Conservation (phyloP, 306 rosid genomes). For the Delonix regia region DNA sequence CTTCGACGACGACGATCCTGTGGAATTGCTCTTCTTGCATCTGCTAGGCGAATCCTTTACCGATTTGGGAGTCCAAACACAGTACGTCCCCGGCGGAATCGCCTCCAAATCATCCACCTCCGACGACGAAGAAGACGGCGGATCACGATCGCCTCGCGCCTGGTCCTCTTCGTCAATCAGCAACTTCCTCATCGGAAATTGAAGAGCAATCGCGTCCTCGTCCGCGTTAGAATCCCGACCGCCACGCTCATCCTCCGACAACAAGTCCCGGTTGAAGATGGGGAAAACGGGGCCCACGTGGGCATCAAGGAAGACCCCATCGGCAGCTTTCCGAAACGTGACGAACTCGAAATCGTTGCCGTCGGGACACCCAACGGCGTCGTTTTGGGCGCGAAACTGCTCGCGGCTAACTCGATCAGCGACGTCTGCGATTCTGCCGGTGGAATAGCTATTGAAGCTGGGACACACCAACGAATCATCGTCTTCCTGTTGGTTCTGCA, state of each 20-base stretch:
- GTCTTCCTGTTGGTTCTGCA: conserved; percentile 29
- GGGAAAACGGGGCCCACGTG: conserved; percentile 56
- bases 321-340: conserved; percentile 36
- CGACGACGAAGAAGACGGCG: conserved; percentile 24
- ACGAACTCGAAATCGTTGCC: conserved; percentile 62
- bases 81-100: conserved; percentile 61
- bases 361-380: neutral
- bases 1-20: conserved; percentile 56
- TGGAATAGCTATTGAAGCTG: conserved; percentile 42
- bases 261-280: conserved; percentile 52
- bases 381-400: neutral
- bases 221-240: neutral
- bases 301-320: conserved; percentile 33
- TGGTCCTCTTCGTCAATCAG: neutral
- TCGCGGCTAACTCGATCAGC: conserved; percentile 23
- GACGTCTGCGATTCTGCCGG: conserved; percentile 8
- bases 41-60: conserved; percentile 31
- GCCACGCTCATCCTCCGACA: neutral
- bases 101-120: conserved; percentile 12
- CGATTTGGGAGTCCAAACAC: conserved; percentile 52
- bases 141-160: neutral
- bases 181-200: neutral
- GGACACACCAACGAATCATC: conserved; percentile 28
- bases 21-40: conserved; percentile 67
- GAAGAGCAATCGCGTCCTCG: neutral